These are phyloP conservation scores for Fraxinus pennsylvanica DNA, from an alignment of 257 asterid species.

Conservation along the genomic window DNA sequence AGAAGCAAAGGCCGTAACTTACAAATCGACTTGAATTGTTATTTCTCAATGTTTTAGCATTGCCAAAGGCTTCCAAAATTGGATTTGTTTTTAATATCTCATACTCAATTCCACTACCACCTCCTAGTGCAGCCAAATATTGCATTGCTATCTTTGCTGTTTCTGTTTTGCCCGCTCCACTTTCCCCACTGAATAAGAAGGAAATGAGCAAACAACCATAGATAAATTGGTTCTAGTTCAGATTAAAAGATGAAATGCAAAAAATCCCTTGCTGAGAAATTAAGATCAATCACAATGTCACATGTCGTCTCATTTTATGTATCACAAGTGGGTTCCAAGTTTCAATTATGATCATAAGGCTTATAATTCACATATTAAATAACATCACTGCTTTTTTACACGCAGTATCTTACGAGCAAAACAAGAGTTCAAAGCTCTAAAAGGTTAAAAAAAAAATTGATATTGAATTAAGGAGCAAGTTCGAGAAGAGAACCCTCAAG, in stretches of 20 bases:
- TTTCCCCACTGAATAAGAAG: conserved; percentile 80
- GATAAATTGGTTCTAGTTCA: conserved; percentile 15
- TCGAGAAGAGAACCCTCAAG: not conserved
- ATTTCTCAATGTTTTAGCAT: conserved; percentile 95
- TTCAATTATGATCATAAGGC: not conserved
- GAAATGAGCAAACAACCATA: conserved; percentile 27
- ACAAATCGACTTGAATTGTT: conserved; percentile 99
- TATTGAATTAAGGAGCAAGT: not conserved
- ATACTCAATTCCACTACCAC: conserved; percentile 97
- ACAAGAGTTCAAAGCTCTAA: not conserved
- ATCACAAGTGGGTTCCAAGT: not conserved
- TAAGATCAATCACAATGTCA: conserved; percentile 2
- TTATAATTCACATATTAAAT: conserved; percentile 7
- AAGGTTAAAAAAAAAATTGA: not conserved
- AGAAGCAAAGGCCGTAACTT: conserved; percentile 27
- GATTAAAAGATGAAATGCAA: not conserved
- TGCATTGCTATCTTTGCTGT: conserved; percentile 99
- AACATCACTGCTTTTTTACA: not conserved
- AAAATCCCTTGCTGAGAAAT: conserved; percentile 2
- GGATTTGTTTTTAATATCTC: conserved; percentile 98
- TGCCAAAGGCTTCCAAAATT: conserved; percentile 96
- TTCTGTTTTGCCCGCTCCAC: conserved; percentile 99
- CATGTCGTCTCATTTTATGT: not conserved
- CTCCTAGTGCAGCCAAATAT: conserved; percentile 96
- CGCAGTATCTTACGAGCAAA: conserved; percentile 1